Evolutionary conservation across 148 eudicot species (phyloP), one percentile per base, ranked within the genome.

Genomic region (Euryodendron excelsum): DNA sequence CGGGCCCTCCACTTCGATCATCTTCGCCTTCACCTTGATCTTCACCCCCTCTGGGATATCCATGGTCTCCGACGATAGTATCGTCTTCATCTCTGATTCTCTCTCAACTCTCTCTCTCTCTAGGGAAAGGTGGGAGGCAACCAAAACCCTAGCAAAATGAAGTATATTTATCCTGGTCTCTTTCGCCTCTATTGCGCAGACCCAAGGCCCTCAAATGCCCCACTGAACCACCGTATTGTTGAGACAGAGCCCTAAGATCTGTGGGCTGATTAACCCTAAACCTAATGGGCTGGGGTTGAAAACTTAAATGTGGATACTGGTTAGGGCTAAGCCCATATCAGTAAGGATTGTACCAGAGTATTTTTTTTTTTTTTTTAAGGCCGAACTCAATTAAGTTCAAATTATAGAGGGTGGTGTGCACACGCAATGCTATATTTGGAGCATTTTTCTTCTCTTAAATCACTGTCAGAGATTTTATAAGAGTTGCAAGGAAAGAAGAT

Each of bases 11-110:
- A 90, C 94, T 27, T 72, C 80, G 79, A 90, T 84, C 8, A 88
- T 52, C 75, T 90, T 90, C 1, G 94, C 94, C 12, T 88, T 70
- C 1, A 90, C 84, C 2, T 76, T 90, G 78, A 90, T 82, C 14
- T 62, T 71, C 12, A 90, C 83, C 7, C 91, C 94, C 0, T 87
- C 91, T 0, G 94, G 94, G 83, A 91, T 87, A 60, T 89, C 91
- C 94, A 91, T 91, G 8, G 82, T 76, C 3, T 91, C 91, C 1
- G 94, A 89, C 0, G 94, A 82, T 0, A 87, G 56, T 0, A 91
- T 86, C 0, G 85, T 89, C 94, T 91, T 91, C 94, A 91, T 90
- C 58, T 80, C 37, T 60, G 11, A 0, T 14, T 65, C 58, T 53
- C 45, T 73, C 72, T 63, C 65, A 27, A 37, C 71, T 72, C 69